Conservation (phyloP, 441 rosid species). For the Raphanus hybrid region DNA sequence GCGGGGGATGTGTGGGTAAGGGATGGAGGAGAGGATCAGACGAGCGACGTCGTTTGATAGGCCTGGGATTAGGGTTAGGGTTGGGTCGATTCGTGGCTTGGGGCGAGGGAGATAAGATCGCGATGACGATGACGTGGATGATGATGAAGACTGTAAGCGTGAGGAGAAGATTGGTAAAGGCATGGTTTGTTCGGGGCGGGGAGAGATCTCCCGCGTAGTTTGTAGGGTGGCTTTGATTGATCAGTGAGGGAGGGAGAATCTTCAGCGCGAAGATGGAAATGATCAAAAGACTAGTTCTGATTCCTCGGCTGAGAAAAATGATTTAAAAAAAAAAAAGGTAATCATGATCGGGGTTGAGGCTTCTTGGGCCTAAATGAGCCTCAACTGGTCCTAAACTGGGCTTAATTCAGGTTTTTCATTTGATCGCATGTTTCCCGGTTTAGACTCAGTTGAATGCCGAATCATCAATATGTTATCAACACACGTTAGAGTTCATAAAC, state of each 20-base stretch:
- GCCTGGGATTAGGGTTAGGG: constrained; percentile 65
- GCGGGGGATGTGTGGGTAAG: constrained; percentile 77
- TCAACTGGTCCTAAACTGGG: background rate
- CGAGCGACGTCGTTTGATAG: constrained; percentile 75
- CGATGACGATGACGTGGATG: constrained; percentile 28
- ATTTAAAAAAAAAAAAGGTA: background rate
- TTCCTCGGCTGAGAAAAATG: background rate
- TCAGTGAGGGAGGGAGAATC: constrained; percentile 25
- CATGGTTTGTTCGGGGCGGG: background rate
- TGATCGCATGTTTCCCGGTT: too few species aligned
- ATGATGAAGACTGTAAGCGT: constrained; percentile 26
- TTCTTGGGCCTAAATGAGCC: background rate
- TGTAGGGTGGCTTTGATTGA: background rate
- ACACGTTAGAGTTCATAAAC: too few species aligned
- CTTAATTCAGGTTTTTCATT: too few species aligned
- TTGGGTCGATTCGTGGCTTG: constrained; percentile 43
- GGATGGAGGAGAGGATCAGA: constrained; percentile 64
- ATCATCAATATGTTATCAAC: too few species aligned
- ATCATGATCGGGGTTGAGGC: background rate
- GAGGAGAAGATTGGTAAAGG: constrained; percentile 41
- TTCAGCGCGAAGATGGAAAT: constrained; percentile 1
- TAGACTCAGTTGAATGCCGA: too few species aligned
- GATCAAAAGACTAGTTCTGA: constrained; percentile 26
- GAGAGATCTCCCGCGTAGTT: background rate
- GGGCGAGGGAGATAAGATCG: constrained; percentile 42